phyloP scores from a whole-genome alignment of 371 early-diverging fungal genomes.

The Mortierella sp. region DNA sequence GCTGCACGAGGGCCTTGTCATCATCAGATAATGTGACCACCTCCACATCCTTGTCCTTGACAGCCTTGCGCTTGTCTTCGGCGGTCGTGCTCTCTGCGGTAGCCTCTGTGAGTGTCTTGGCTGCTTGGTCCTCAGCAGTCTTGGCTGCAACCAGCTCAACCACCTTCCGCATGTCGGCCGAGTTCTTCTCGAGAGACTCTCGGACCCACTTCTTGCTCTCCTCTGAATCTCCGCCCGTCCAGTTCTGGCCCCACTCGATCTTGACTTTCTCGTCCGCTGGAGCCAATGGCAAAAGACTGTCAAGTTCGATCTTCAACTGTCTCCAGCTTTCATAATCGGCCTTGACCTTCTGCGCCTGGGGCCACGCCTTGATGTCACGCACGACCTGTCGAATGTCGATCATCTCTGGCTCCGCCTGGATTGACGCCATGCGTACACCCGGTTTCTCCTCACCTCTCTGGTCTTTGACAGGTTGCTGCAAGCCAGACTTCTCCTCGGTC shows the following conservation, averaged over 20 bases:
- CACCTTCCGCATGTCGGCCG: conserved; percentile 34
- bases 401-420: conserved; percentile 7
- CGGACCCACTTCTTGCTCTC: conserved; percentile 53
- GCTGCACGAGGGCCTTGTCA: conserved; percentile 24
- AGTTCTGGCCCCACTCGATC: conserved; percentile 45
- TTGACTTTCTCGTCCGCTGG: conserved; percentile 19
- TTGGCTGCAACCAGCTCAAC: conserved; percentile 21
- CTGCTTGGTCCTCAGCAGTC: neutral
- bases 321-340: conserved; percentile 38
- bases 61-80: neutral
- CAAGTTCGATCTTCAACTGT: conserved; percentile 42
- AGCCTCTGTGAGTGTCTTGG: neutral
- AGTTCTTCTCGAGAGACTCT: conserved; percentile 49
- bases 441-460: neutral
- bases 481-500: neutral
- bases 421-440: neutral
- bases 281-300: conserved; percentile 34
- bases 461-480: neutral
- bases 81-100: neutral
- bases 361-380: conserved; percentile 44
- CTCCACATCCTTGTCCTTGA: neutral
- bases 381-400: conserved; percentile 44
- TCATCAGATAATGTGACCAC: conserved; percentile 6
- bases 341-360: conserved; percentile 21
- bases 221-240: conserved; percentile 37